Base-by-base conservation (phyloP, 768 basidiomycete species). In the Podaxis sp. region DNA sequence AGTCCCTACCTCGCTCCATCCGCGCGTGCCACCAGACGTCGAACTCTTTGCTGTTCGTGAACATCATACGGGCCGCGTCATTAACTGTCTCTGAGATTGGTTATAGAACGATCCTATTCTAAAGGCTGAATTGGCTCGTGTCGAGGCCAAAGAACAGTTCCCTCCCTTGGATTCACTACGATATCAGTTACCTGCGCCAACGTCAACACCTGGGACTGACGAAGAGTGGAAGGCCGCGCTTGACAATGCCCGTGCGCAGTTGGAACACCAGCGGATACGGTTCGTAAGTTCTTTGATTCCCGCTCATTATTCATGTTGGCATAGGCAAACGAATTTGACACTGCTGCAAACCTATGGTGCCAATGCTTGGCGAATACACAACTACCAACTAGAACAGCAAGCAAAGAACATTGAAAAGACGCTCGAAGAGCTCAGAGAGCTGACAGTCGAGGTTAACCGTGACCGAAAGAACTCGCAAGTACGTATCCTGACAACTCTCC, bases 291-390 rank as follows among this genome's bases (percentile, higher is more conserved):
- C 21, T 42, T 18, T 27, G 25, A 14, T 13, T 59, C 42, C 9
- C 4, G 16, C 11, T 28, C 18, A 5, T 47, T 35, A 32, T 23
- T 38, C 32, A 44, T 25, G 16, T 37, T 3, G 58, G 6, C 1
- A 27, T 64, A 96, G 95, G 64, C 86, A 90, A 65, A 88, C 87
- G 21, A 98, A 97, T 76, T 74, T 93, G 55, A 82, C 87, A 2
- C 76, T 98, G 32, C 74, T 95, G 36, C 88, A 94, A 70, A 88
- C 85, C 36, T 95, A 96, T 68, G 96, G 91, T 3, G 76, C 88
- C 16, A 98, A 98, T 76, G 89, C 91, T 11, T 96, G 92, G 90
- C 84, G 90, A 63, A 86, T 95, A 72, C 87, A 92, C 69, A 98
- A 98, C 72, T 94, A 93, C 68, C 79, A 91, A 35, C 75, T 95